phyloP scores from a whole-genome alignment of 805 yeast species.

The Candida glaebosa region DNA sequence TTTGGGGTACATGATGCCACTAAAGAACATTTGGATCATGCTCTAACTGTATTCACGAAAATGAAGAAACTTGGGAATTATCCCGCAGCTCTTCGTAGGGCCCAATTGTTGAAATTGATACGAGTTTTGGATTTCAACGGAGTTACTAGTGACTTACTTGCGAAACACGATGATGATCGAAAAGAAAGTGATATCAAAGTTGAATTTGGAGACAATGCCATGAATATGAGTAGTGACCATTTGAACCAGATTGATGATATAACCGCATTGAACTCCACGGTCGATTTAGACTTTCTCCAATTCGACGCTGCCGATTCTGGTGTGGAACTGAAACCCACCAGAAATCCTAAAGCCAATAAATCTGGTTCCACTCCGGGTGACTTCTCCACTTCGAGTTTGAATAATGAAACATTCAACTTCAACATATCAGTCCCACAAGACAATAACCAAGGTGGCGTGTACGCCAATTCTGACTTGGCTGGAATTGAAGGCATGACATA shows the following conservation, averaged over 20 bases:
- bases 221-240: constrained; percentile 10
- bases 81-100: constrained; percentile 74
- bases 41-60: constrained; percentile 62
- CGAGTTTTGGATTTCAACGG: constrained; percentile 67
- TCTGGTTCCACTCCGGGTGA: neutral
- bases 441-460: constrained; percentile 24
- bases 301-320: constrained; percentile 10
- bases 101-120: constrained; percentile 64
- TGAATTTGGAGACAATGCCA: neutral
- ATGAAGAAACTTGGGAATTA: constrained; percentile 78
- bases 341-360: neutral
- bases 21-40: constrained; percentile 66
- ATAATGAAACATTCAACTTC: constrained; percentile 16
- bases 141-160: constrained; percentile 52
- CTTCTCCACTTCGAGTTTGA: constrained; percentile 14
- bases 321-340: neutral
- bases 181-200: constrained; percentile 3
- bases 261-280: constrained; percentile 13
- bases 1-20: constrained; percentile 82
- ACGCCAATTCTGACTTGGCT: constrained; percentile 32
- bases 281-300: constrained; percentile 23
- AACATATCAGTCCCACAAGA: constrained; percentile 12
- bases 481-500: constrained; percentile 43
- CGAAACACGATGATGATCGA: constrained; percentile 53
- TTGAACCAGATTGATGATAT: constrained; percentile 9